These are phyloP conservation scores for Olyra latifolia DNA, from an alignment of 176 grass and related monocot species.

Conservation along the genomic window DNA sequence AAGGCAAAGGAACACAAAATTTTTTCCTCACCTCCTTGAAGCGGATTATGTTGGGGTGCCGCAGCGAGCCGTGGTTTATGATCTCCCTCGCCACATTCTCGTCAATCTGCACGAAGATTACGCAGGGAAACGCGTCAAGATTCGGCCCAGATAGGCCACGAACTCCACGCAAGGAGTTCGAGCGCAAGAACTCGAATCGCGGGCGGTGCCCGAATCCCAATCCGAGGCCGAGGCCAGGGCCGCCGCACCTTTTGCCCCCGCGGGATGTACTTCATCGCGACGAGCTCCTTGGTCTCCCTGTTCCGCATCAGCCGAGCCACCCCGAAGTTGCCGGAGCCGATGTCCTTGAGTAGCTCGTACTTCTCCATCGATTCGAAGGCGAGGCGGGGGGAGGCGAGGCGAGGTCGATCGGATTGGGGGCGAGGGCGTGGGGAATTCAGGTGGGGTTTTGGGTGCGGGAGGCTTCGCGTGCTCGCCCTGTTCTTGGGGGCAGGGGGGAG, in stretches of 20 bases:
- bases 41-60: constrained; percentile 87
- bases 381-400: background rate
- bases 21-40: constrained; percentile 71
- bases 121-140: constrained; percentile 51
- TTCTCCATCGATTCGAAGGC: constrained; percentile 52
- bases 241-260: constrained; percentile 68
- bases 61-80: constrained; percentile 89
- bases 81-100: constrained; percentile 48
- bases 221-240: background rate
- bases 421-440: background rate
- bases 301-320: constrained; percentile 81
- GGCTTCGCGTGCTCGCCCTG: background rate
- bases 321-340: constrained; percentile 80
- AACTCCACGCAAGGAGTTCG: background rate
- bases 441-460: background rate
- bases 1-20: background rate
- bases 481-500: background rate
- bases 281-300: constrained; percentile 86
- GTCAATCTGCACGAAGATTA: background rate
- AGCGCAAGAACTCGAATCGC: background rate
- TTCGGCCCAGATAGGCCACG: background rate
- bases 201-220: background rate
- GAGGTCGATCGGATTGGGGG: background rate
- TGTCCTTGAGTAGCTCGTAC: constrained; percentile 86
- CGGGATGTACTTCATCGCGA: constrained; percentile 82